Percentiles rank a stretch among this genome's conserved stretches.
Conservation (phyloP, 495 filamentous ascomycete species). For the Xylaria palmicola region DNA sequence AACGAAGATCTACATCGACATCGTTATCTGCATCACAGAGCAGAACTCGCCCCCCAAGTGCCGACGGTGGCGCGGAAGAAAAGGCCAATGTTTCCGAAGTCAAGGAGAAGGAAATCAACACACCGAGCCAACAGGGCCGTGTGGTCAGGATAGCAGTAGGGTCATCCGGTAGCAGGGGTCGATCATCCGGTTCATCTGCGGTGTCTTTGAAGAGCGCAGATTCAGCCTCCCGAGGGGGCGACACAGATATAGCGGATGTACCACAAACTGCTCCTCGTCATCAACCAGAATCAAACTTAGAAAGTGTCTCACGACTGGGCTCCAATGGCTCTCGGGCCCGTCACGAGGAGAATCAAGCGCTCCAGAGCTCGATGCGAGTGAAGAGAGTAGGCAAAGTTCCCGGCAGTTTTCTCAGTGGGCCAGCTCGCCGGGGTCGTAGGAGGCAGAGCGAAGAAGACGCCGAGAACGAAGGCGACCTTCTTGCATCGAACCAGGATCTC, state of each 20-base stretch:
- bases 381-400: slow-evolving; percentile 70
- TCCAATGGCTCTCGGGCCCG: slow-evolving; percentile 48
- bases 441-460: slow-evolving; percentile 74
- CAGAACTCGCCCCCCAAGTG: slow-evolving; percentile 35
- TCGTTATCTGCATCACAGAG: slow-evolving; percentile 21
- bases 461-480: slow-evolving; percentile 36
- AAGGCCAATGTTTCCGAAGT: slow-evolving; percentile 26
- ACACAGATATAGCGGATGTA: slow-evolving; percentile 40
- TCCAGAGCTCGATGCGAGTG: slow-evolving; percentile 69
- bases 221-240: slow-evolving; percentile 27
- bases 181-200: slow-evolving; percentile 43
- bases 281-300: slow-evolving; percentile 33
- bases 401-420: slow-evolving; percentile 71
- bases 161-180: slow-evolving; percentile 40
- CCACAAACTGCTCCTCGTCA: slow-evolving; percentile 42
- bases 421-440: slow-evolving; percentile 68
- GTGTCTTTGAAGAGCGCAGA: slow-evolving; percentile 35
- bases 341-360: slow-evolving; percentile 55
- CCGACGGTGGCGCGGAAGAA: slow-evolving; percentile 34
- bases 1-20: slow-evolving; percentile 36
- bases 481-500: slow-evolving; percentile 35
- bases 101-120: slow-evolving; percentile 57
- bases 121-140: slow-evolving; percentile 62
- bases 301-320: slow-evolving; percentile 50
- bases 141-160: slow-evolving; percentile 59